phyloP scores from a whole-genome alignment of 1,284 basidiomycete species.

The Grifola frondosa region DNA sequence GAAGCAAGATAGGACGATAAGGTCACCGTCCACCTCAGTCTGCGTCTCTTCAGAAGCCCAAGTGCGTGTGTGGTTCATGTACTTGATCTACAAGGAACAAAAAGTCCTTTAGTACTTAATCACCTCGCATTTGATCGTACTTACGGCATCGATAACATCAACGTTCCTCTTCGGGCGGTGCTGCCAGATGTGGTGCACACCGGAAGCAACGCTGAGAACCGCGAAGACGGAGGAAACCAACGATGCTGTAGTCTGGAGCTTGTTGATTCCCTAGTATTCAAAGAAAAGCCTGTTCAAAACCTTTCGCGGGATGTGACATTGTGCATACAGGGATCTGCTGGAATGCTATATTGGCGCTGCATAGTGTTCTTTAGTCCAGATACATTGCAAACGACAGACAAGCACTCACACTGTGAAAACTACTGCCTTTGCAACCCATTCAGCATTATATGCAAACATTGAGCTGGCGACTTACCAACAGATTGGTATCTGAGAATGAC shows the following conservation, averaged over 20 bases:
- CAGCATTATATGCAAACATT: too few species aligned
- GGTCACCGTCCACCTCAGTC: conserved; percentile 1
- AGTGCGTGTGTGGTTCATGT: conserved; percentile 5
- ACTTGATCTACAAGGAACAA: conserved; percentile 4
- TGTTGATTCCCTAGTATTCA: conserved; percentile 21
- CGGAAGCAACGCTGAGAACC: conserved; percentile 22
- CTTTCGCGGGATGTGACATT: too few species aligned
- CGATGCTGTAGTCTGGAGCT: conserved; percentile 18
- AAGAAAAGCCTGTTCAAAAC: too few species aligned
- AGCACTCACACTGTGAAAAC: too few species aligned
- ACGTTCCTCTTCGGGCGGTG: conserved; percentile 22
- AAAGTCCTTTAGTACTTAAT: too few species aligned
- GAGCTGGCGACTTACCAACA: conserved; percentile 17
- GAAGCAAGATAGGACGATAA: conserved; percentile 13
- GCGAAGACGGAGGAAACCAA: conserved; percentile 25
- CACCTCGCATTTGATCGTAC: conserved; percentile 1
- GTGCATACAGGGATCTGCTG: conserved; percentile 19
- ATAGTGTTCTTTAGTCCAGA: background rate
- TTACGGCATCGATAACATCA: conserved; percentile 21
- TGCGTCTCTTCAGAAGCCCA: conserved; percentile 4
- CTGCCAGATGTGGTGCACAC: conserved; percentile 29
- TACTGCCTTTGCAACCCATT: too few species aligned
- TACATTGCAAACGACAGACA: background rate
- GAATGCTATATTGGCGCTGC: conserved; percentile 21
- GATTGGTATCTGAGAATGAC: conserved; percentile 19